Evolutionary conservation across 352 stramenopile species (phyloP).

Genomic region (Aphanomyces euteiches): DNA sequence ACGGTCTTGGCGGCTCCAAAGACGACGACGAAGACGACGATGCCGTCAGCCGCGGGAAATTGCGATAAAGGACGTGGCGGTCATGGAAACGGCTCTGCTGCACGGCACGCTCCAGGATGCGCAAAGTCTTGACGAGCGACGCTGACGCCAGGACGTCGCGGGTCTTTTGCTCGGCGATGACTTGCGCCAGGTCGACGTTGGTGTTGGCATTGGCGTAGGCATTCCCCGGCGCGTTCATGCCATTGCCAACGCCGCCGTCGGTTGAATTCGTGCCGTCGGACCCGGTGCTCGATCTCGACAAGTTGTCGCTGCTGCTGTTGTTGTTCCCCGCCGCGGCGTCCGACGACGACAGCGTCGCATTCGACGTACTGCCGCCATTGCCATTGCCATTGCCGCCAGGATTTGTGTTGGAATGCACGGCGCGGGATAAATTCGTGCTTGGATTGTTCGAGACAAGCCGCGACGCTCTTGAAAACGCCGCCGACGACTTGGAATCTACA

Average conservation of each 20-base stretch:
- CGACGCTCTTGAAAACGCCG: conserved; percentile 32
- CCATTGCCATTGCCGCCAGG: neutral
- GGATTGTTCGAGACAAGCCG: neutral
- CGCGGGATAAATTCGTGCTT: neutral
- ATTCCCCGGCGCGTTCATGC: conserved; percentile 26
- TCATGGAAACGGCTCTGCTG: conserved; percentile 87
- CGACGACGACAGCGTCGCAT: conserved; percentile 43
- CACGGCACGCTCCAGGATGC: conserved; percentile 76
- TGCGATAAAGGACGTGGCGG: conserved; percentile 78
- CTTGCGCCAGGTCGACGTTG: conserved; percentile 69
- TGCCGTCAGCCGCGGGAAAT: conserved; percentile 50
- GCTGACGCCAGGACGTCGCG: conserved; percentile 53
- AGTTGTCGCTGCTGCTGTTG: conserved; percentile 39
- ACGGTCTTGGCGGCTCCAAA: too few species aligned
- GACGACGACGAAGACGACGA: too few species aligned
- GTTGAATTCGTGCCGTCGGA: conserved; percentile 12
- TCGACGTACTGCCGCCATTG: conserved; percentile 3
- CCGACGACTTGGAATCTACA: too few species aligned
- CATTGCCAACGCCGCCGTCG: conserved; percentile 33
- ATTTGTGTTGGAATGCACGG: too few species aligned
- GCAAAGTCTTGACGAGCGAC: conserved; percentile 56
- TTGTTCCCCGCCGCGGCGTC: conserved; percentile 17
- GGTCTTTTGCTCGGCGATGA: conserved; percentile 65
- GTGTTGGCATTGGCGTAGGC: conserved; percentile 65
- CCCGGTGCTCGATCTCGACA: conserved; percentile 1